Percentiles rank a stretch among this genome's conserved stretches.
phyloP scores from a whole-genome alignment of 768 basidiomycete genomes.

The Boletus reticulatus region DNA sequence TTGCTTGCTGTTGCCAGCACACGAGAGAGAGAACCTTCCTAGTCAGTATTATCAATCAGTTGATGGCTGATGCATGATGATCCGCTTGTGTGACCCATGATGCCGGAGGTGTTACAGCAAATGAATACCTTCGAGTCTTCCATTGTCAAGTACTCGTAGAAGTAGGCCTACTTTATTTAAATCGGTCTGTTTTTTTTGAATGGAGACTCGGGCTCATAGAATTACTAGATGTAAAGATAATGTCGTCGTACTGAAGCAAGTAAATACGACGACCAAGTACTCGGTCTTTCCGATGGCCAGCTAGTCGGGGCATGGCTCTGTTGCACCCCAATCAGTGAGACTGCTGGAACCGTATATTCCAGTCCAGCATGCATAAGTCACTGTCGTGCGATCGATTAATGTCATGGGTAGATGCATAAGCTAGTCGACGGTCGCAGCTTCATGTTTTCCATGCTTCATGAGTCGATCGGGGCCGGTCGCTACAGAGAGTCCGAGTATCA shows the following conservation, averaged over 20 bases:
- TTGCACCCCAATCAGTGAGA: neutral
- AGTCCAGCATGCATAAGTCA: neutral
- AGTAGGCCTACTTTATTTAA: no score
- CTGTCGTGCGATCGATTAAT: neutral
- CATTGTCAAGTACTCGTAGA: no score
- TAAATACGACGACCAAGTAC: neutral
- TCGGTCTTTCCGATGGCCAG: neutral
- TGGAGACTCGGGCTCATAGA: no score
- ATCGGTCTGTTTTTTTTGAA: no score
- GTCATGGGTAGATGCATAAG: neutral
- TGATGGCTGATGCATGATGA: neutral
- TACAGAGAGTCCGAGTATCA: neutral
- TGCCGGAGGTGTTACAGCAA: neutral
- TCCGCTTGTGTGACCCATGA: neutral
- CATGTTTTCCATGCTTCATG: neutral
- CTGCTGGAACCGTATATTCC: neutral
- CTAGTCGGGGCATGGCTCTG: neutral
- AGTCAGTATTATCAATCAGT: neutral
- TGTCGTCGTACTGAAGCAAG: no score
- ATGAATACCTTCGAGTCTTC: neutral
- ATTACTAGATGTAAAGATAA: no score
- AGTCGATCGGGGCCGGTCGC: neutral
- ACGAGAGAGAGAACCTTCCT: neutral
- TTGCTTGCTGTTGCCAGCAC: neutral
- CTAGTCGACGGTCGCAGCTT: neutral